Base-by-base conservation (phyloP, 805 yeast species). In the Wickerhamiella sergipiensis region DNA sequence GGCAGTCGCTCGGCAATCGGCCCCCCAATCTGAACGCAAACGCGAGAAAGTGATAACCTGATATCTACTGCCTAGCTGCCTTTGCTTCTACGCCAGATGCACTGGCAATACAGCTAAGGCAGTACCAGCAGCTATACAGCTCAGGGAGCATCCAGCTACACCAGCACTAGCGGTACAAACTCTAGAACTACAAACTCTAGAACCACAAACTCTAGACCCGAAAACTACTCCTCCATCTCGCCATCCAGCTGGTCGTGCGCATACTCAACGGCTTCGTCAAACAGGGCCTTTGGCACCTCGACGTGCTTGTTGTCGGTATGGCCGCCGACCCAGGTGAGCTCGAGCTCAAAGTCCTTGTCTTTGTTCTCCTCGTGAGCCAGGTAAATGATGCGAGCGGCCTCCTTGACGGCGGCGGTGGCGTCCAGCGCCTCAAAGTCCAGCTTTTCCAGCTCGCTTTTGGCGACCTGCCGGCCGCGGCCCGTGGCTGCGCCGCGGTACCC, bases 401-500 rank as follows among this genome's bases (percentile, higher is more conserved):
- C 84, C 61, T 85, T 88, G 39, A 92, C 83, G 4, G 95, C 98
- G 19, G 89, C 95, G 58, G 69, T 77, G 3, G 81, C 85, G 8
- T 81, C 71, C 57, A 94, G 70, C 56, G 75, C 77, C 50, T 80
- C 81, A 54, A 80, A 72, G 57, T 86, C 83, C 52, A 92, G 73
- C 67, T 92, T 92, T 68, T 92, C 99, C 59, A 92, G 76, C 69
- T 92, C 98, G 26, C 90, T 84, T 70, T 90, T 90, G 47, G 98
- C 98, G n/a, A 86, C 79, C 68, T 92, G 99, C 68, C 97, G 80
- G 46, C 99, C 99, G 67, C 90, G 92, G 56, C 99, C 99, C 3
- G 97, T 80, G 17, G 99, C 98, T 40, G 96, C 95, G 54, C 96
- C 98, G 50, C 78, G 75, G 70, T 92, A 92, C 48, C 99, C 99